Base-by-base conservation (phyloP, 2,329 filamentous ascomycete genomes). In the Venturia pyrina region DNA sequence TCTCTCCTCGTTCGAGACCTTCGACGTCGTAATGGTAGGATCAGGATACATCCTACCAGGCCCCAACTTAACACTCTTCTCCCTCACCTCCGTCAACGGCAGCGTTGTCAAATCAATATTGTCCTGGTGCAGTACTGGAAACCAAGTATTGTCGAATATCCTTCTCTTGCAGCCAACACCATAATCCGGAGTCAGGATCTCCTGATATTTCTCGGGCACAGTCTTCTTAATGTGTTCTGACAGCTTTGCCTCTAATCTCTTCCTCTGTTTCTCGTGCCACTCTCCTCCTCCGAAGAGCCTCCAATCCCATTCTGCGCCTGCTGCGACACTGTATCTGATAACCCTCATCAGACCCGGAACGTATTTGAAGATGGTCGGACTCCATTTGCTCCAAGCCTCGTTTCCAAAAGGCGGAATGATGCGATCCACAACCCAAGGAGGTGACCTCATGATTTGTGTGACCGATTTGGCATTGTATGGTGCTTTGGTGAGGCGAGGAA, bases 141-240 rank as follows among this genome's bases (percentile, higher is more conserved):
- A 78, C 77, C 87, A 89, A 1, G 77, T 78, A 2, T 80, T 78
- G 67, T 88, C 85, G 64, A 83, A 82, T 65, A 89, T 82, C 17
- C 85, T 79, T n/a, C 87, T 76, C 75, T 88, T 89, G 75, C 86
- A 88, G 1, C 85, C 85, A 17, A 87, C 73, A 57, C 81, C 79
- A 66, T 86, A 89, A 62, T 88, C 80, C 0, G 87, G 87, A 0
- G 85, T 84, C 44, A 89, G 72, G 7, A 86, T 78, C 40, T 85
- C 81, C 68, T 85, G 83, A 67, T 88, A 89, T 72, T 86, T 82
- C 62, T 81, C 75, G 0, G 87, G 87, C 0, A 82, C 83, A 1
- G 73, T 76, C 5, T 72, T 70, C 66, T 78, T 80, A 77, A 86
- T 80, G 59, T 81, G 75, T 5, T 70, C 66, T 41, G 84, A 67